Base-by-base conservation (phyloP, 495 filamentous ascomycete species). In the Cercophora sp. region DNA sequence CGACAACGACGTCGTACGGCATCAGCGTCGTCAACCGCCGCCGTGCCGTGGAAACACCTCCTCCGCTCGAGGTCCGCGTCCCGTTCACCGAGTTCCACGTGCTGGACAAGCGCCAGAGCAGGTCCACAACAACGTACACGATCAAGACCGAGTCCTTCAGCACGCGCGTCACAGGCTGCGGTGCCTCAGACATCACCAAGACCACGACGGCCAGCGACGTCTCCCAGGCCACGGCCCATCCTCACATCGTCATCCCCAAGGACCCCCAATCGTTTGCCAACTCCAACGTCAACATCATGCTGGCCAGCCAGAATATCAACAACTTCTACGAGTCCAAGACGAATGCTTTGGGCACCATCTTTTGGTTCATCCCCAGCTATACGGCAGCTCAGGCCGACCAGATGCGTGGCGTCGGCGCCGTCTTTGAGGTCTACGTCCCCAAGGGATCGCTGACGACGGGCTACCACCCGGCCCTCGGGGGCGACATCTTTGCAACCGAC, bases 131-230 rank as follows among this genome's bases (percentile, higher is more conserved):
- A 18, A 49, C 46, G 11, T 15, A 11, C 5, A 49, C 46, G 9
- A 49, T 49, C 13, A n/a, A n/a, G n/a, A n/a, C n/a, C n/a, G n/a
- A n/a, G n/a, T 8, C 29, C 8, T 49, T 36, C 5, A 37, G 46
- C 32, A 39, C 46, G 19, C 10, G 27, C 5, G 46, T 39, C 19
- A 26, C 20, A 18, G 46, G 46, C 3, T 49, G 46, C 22, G 46
- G 46, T 23, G 29, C 1, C 9, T n/a, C 16, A 5, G 32, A 27
- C 20, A 39, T 49, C 32, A 49, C 46, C 4, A 10, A 11, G 8
- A 49, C 46, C 25, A 39, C 32, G 20, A 48, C 16, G 29, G 13
- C 29, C 6, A 6, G 18, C 15, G 13, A 11, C 39, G 39, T 42
- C 20, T 15, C 3, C 39, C 29, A 32, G 39, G 15, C 39, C 8